Percentiles rank a stretch among this genome's conserved stretches.
Evolutionary conservation across 1,284 basidiomycete species (phyloP).

Genomic region (Fistulinella cinereoalba): DNA sequence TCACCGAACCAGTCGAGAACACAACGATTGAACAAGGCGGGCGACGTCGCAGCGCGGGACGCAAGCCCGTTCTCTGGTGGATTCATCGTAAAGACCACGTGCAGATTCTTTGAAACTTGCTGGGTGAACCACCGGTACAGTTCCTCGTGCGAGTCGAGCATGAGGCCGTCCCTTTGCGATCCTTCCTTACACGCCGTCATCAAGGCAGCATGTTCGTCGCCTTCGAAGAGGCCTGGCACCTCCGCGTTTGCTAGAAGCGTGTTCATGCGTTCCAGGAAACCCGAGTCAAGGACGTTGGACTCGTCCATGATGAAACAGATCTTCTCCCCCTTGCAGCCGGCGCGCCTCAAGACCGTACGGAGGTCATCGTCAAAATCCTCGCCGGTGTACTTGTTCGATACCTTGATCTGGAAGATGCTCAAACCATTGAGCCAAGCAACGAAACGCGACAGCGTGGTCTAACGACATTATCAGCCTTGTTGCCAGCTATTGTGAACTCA

Average conservation of each 20-base stretch:
- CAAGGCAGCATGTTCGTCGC: conserved; percentile 93
- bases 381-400: conserved; percentile 97
- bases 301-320: conserved; percentile 99
- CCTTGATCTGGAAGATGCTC: conserved; percentile 98
- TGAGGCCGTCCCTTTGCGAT: conserved; percentile 93
- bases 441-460: conserved; percentile 97
- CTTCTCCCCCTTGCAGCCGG: conserved; percentile 98
- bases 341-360: conserved; percentile 86
- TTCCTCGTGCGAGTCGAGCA: conserved; percentile 98
- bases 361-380: conserved; percentile 99
- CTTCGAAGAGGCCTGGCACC: conserved; percentile 97
- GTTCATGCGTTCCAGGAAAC: conserved; percentile 99
- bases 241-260: conserved; percentile 99
- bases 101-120: conserved; percentile 94
- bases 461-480: conserved; percentile 15
- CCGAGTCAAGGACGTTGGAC: conserved; percentile 97
- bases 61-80: conserved; percentile 95
- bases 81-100: conserved; percentile 99
- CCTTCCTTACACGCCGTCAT: conserved; percentile 99
- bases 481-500: too few relatives aligned
- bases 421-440: conserved; percentile 99
- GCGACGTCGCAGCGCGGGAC: conserved; percentile 94
- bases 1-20: conserved; percentile 98
- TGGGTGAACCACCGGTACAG: conserved; percentile 97
- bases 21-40: conserved; percentile 97